Conservation (phyloP, 352 stramenopile species). For the Phytophthora foliorum region DNA sequence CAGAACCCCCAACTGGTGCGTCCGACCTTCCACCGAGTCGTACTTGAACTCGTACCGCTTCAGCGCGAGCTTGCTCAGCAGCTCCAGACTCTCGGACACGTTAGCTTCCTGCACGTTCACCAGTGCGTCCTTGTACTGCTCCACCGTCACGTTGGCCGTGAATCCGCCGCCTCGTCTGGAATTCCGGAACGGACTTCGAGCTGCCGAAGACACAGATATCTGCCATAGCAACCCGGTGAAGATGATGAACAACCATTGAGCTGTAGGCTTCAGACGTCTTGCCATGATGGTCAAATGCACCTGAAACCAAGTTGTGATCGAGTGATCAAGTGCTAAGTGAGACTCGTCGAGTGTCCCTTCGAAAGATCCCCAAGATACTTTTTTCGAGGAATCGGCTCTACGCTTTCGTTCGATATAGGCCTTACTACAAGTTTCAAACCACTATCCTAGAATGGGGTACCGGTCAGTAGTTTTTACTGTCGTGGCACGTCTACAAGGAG, state of each 20-base stretch:
- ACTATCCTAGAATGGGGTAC: too few relatives aligned
- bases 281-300: not conserved
- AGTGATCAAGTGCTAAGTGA: not conserved
- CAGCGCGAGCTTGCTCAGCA: constrained; percentile 60
- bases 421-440: too few relatives aligned
- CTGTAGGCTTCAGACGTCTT: not conserved
- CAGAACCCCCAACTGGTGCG: constrained; percentile 72
- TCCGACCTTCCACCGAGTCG: constrained; percentile 73
- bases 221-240: not conserved
- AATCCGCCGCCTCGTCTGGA: constrained; percentile 29
- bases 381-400: too few relatives aligned
- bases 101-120: constrained; percentile 57
- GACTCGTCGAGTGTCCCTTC: not conserved
- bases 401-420: too few relatives aligned
- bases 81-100: constrained; percentile 51
- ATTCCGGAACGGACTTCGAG: constrained; percentile 40
- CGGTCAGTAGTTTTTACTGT: too few relatives aligned
- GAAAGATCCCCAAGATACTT: not conserved
- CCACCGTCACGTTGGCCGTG: constrained; percentile 49
- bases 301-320: not conserved
- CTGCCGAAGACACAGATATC: not conserved
- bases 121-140: constrained; percentile 62
- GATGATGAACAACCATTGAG: not conserved
- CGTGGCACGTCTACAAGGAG: too few relatives aligned
- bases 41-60: constrained; percentile 87